phyloP scores from a whole-genome alignment of 306 rosid genomes.

The Gynostemma pentaphyllum region DNA sequence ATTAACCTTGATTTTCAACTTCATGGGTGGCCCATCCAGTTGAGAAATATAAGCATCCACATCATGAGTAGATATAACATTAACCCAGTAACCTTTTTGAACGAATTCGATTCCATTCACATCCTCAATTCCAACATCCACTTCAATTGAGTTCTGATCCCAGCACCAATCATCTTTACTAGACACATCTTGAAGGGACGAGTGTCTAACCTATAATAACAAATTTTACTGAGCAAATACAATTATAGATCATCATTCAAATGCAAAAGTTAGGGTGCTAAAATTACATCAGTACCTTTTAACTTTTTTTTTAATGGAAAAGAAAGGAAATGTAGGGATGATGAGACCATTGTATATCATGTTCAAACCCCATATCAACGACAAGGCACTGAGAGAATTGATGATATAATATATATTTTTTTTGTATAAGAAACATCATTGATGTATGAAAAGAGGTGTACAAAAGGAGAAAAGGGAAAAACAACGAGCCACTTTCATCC shows the following conservation, averaged over 20 bases:
- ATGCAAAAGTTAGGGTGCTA: background rate
- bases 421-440: no score
- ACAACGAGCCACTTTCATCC: background rate
- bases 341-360: background rate
- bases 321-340: background rate
- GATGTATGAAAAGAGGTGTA: no score
- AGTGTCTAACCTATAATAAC: constrained; percentile 55
- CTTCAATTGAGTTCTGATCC: constrained; percentile 59
- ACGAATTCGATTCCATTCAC: constrained; percentile 56
- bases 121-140: constrained; percentile 71
- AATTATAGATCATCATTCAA: background rate
- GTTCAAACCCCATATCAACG: background rate
- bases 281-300: background rate
- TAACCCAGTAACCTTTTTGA: constrained; percentile 86
- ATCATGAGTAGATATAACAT: constrained; percentile 69
- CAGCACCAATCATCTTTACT: constrained; percentile 90
- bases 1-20: constrained; percentile 62
- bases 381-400: background rate
- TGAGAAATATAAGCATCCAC: constrained; percentile 69
- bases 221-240: constrained; percentile 8
- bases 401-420: background rate
- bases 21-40: constrained; percentile 47
- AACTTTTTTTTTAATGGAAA: background rate
- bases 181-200: constrained; percentile 28
- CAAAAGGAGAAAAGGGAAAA: no score